Conservation (phyloP, 1,139 yeast genomes). For the Ogataea hybrid region DNA sequence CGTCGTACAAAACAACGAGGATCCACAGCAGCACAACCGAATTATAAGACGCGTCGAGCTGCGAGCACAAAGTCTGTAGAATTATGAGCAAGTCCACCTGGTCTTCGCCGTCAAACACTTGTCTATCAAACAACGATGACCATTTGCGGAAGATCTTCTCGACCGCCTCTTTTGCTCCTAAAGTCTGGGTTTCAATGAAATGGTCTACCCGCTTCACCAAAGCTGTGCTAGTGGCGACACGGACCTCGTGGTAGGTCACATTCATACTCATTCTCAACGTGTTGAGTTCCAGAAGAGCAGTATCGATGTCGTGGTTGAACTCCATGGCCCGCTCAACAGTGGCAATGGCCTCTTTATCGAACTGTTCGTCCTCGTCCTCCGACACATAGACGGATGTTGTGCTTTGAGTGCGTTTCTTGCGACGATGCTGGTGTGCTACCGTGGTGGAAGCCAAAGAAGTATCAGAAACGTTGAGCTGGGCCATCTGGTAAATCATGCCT, state of each 20-base stretch:
- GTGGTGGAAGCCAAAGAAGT: slow-evolving; percentile 68
- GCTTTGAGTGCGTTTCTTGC: slow-evolving; percentile 42
- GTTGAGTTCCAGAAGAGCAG: slow-evolving; percentile 87
- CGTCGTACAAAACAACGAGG: slow-evolving; percentile 68
- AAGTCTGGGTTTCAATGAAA: slow-evolving; percentile 71
- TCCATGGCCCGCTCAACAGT: slow-evolving; percentile 90
- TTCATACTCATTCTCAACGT: slow-evolving; percentile 97
- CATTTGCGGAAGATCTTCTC: slow-evolving; percentile 72
- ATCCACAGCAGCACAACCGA: slow-evolving; percentile 58
- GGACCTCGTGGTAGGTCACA: slow-evolving; percentile 89
- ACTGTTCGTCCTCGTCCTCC: slow-evolving; percentile 70
- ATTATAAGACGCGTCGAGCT: slow-evolving; percentile 39
- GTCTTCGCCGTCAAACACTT: slow-evolving; percentile 77
- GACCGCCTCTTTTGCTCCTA: slow-evolving; percentile 73
- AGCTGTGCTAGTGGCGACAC: slow-evolving; percentile 76
- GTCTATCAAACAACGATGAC: slow-evolving; percentile 77
- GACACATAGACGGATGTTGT: slow-evolving; percentile 37
- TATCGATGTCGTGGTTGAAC: slow-evolving; percentile 88
- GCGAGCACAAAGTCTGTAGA: slow-evolving; percentile 49
- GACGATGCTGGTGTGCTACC: slow-evolving; percentile 33
- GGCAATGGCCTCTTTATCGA: slow-evolving; percentile 86
- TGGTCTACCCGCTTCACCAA: slow-evolving; percentile 66
- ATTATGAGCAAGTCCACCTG: slow-evolving; percentile 69
- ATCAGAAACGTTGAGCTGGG: slow-evolving; percentile 70
- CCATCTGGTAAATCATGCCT: slow-evolving; percentile 57